Evolutionary conservation across 2,329 filamentous ascomycete species (phyloP), one percentile per base, ranked within the genome.

Genomic region (Karstenula rhodostoma): DNA sequence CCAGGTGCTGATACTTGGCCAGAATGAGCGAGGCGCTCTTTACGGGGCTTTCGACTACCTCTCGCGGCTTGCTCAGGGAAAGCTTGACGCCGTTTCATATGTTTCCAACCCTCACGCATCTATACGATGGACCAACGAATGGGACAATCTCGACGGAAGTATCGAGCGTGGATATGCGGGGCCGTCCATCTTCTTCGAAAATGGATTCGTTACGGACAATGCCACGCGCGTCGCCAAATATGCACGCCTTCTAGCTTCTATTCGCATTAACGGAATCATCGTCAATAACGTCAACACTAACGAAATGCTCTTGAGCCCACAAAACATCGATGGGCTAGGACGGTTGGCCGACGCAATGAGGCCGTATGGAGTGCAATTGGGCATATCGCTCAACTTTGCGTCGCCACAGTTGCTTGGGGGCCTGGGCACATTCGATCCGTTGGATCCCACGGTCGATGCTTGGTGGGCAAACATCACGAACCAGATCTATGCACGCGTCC

Each of bases 261-360:
- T 91, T 33, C 79, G 87, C 15, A 77, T 92, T 65, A 92, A 92
- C 64, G 89, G 82, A 0, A 81, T 90, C 10, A 78, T 91, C 3
- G 81, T 90, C 67, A 92, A 91, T 78, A 92, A 92, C 59, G 89
- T 91, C 69, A 92, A 92, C 67, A 88, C 89, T 4, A 87, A 91
- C 66, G 80, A 84, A 2, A 81, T 80, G 0, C 77, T 89, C 0
- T 78, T 91, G 10, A 86, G 75, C 4, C 67, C 81, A 1, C 73
- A 77, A 15, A 90, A 90, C 65, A 81, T 91, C 56, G 82, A 85
- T 12, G 89, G 89, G 0, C 73, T 92, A 0, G 83, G 80, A 2
- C 79, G 85, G 42, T 85, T 92, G 42, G 89, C 89, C 1, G 85
- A 91, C 67, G 81, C 80, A 2, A 86, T 91, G 75, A 82, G 89